Evolutionary conservation across 2,329 filamentous ascomycete species (phyloP), one percentile per base, ranked within the genome.

Genomic region (Neofusicoccum umdonicola): DNA sequence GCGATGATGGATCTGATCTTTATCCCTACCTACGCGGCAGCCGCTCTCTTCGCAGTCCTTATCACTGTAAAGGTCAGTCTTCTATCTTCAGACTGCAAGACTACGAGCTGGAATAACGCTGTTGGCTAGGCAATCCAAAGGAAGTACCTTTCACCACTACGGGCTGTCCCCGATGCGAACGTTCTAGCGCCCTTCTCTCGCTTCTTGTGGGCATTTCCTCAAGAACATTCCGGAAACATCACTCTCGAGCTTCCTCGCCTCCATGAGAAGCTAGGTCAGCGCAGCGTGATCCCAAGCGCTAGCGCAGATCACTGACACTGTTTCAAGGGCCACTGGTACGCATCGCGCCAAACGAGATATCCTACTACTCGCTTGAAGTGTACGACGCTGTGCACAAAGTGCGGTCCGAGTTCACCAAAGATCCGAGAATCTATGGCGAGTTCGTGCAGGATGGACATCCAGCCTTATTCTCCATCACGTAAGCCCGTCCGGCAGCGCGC

Each of bases 321-420:
- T 5, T 7, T 11, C 13, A 9, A 58, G 83, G 83, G 6, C 71
- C 79, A 0, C 78, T 76, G 0, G 81, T 85, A 1, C 81, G 83
- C 3, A 75, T 84, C 5, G 78, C 77, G 0, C 83, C 83, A 0
- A 75, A 78, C 58, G 81, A 84, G 67, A 71, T 85, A 67, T 76
- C 79, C 1, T 80, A 78, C 69, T 78, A 77, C 65, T 77, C 72
- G 27, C 71, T 83, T 11, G 22, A 35, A 9, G n/a, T 58, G n/a
- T 58, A 58, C 42, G 56, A 58, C 41, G 15, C 35, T 8, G 56
- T 58, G 27, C 56, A 58, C 41, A 58, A 58, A 13, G 56, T 58
- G 27, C 56, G 42, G 9, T 47, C 41, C 17, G 56, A 58, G 27
- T 58, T 58, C 41, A 3, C 41, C 22, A 58, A 47, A 37, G 56